Percentiles rank a stretch among this genome's conserved stretches.
Conservation (phyloP, 352 stramenopile genomes). For the Phytopythium cucurbitacearum region DNA sequence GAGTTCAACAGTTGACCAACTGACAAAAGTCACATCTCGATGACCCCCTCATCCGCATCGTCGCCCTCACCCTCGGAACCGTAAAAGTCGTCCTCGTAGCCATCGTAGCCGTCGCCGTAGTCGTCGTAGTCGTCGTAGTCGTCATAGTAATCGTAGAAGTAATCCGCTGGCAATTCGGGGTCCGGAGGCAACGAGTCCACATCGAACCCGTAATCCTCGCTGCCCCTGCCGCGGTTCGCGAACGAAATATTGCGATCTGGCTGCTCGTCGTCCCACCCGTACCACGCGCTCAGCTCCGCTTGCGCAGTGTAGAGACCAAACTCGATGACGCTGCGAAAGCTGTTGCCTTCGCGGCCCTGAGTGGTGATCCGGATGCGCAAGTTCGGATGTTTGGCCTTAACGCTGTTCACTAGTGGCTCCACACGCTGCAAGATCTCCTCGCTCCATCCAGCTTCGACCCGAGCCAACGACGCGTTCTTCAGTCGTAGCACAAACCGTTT, state of each 20-base stretch:
- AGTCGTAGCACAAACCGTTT: slow-evolving; percentile 34
- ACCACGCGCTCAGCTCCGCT: slow-evolving; percentile 27
- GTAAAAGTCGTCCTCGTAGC: slow-evolving; percentile 14
- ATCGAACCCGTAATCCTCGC: slow-evolving; percentile 8
- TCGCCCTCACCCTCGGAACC: background rate
- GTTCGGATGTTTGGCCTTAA: slow-evolving; percentile 18
- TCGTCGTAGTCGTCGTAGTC: slow-evolving; percentile 12
- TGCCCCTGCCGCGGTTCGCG: slow-evolving; percentile 6
- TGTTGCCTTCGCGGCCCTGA: slow-evolving; percentile 6
- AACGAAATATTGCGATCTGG: slow-evolving; percentile 15
- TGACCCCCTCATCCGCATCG: background rate
- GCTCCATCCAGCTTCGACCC: slow-evolving; percentile 30
- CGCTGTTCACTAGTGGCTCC: slow-evolving; percentile 11
- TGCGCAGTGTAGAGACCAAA: slow-evolving; percentile 31
- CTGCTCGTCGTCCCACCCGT: slow-evolving; percentile 35
- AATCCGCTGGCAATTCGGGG: slow-evolving; percentile 20
- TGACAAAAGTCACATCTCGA: background rate
- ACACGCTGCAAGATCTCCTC: slow-evolving; percentile 26
- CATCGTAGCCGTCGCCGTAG: slow-evolving; percentile 7
- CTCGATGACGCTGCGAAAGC: slow-evolving; percentile 27
- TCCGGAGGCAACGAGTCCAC: slow-evolving; percentile 29
- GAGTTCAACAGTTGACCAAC: background rate
- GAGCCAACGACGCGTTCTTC: slow-evolving; percentile 14
- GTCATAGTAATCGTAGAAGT: slow-evolving; percentile 22
- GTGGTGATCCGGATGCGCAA: slow-evolving; percentile 19